Evolutionary conservation across 2,329 filamentous ascomycete genomes (phyloP).

Genomic region (Xylaria sp.): DNA sequence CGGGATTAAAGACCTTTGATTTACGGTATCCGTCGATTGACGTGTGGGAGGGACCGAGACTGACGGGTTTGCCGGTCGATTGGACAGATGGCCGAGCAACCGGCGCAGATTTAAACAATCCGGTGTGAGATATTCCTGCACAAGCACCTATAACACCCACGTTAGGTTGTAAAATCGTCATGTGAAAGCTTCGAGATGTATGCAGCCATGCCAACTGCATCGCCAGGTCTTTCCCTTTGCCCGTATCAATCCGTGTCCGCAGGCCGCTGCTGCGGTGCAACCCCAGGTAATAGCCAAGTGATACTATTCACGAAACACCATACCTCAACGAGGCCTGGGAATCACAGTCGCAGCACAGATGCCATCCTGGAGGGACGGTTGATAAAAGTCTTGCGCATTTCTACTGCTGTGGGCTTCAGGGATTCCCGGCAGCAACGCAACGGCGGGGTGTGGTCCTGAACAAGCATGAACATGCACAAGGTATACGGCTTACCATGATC

Average conservation of each 20-base stretch:
- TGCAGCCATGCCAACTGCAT: constrained; percentile 40
- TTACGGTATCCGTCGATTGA: constrained; percentile 17
- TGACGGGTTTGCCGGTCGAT: constrained; percentile 35
- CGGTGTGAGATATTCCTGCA: constrained; percentile 47
- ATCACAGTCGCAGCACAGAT: constrained; percentile 17
- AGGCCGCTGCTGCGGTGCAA: constrained; percentile 32
- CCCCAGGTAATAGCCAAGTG: constrained; percentile 30
- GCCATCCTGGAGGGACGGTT: constrained; percentile 14
- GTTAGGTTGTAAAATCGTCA: constrained; percentile 25
- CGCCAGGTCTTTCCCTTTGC: constrained; percentile 37
- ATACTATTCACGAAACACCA: constrained; percentile 20
- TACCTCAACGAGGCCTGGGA: constrained; percentile 7
- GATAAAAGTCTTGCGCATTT: constrained; percentile 5
- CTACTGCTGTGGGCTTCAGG: constrained; percentile 1
- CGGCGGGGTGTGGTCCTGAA: constrained; percentile 18
- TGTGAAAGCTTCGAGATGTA: constrained; percentile 36
- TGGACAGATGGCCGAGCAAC: constrained; percentile 40
- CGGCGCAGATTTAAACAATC: constrained; percentile 42
- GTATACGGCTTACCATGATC: constrained; percentile 17
- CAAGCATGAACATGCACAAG: constrained; percentile 8
- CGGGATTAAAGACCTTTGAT: constrained; percentile 33
- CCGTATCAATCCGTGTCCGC: constrained; percentile 25
- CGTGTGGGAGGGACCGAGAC: constrained; percentile 24
- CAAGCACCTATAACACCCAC: constrained; percentile 22
- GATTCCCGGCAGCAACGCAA: constrained; percentile 16